Evolutionary conservation across 2,329 filamentous ascomycete species (phyloP), one percentile per base, ranked within the genome.

Genomic region (Coniochaeta hoffmannii): DNA sequence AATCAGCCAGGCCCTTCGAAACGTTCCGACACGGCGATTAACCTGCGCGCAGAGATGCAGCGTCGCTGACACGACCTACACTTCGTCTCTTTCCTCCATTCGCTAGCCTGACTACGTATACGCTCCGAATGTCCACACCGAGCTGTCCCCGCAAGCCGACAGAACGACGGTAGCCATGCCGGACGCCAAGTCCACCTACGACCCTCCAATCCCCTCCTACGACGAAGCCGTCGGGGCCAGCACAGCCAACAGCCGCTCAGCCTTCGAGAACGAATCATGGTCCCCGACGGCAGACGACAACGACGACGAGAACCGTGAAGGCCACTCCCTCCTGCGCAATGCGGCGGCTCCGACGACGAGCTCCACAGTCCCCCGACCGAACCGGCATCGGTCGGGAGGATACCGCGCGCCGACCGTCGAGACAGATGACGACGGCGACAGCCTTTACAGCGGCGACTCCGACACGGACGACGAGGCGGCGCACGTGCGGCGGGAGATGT

Each of bases 361-460:
- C 49, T 59, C 71, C 51, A 67, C 69, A 11, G 58, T 74, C 34
- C 71, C 75, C 56, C 74, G 77, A 57, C 73, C 75, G 35, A 68
- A 69, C 50, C 19, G 41, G 41, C 41, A 46, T 28, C 41, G 41
- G 41, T 24, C 19, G 19, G 41, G 19, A 28, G 84, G 84, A 60
- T 96, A 97, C 70, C 85, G 85, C 31, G 81, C 87, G 35, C 91
- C 93, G 1, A 92, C 88, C 1, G 91, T 93, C 59, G 88, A 94
- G 70, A 79, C 74, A 1, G 91, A 90, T 56, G 87, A 85, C 58
- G 87, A 92, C 59, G n/a, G n/a, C n/a, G 79, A 77, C 57, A 77
- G 77, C 61, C 66, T 76, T 26, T 75, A 82, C 71, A 70, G 79
- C 66, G 71, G 68, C 63, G 73, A 76, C 28, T 73, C 70, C 22